Conservation (phyloP, 495 filamentous ascomycete species). For the Podospora pseudopauciseta region DNA sequence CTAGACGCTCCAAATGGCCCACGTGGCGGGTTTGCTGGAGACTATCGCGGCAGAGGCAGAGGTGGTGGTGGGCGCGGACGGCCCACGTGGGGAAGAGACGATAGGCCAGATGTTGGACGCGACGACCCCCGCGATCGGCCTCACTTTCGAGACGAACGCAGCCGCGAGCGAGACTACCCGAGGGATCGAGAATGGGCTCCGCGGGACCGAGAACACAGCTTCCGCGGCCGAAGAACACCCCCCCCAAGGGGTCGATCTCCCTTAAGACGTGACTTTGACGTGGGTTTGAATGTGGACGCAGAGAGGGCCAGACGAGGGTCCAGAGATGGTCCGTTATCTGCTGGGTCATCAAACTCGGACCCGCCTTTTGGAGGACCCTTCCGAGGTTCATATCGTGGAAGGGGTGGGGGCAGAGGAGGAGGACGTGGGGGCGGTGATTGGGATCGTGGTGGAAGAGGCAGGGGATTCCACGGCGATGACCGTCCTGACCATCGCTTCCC, state of each 20-base stretch:
- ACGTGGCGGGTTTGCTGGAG: slow-evolving; percentile 46
- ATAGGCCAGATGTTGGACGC: slow-evolving; percentile 55
- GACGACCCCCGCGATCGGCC: slow-evolving; percentile 54
- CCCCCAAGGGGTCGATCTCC: slow-evolving; percentile 43
- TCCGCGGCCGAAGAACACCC: slow-evolving; percentile 40
- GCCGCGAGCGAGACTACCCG: slow-evolving; percentile 29
- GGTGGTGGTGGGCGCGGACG: slow-evolving; percentile 39
- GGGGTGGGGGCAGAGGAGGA: slow-evolving; percentile 49
- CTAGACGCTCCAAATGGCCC: slow-evolving; percentile 62
- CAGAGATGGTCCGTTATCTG: slow-evolving; percentile 59
- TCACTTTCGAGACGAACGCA: slow-evolving; percentile 48
- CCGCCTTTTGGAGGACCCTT: slow-evolving; percentile 51
- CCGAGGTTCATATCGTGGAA: slow-evolving; percentile 44
- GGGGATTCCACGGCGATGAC: slow-evolving; percentile 44
- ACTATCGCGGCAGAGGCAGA: slow-evolving; percentile 41
- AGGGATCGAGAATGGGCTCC: slow-evolving; percentile 15
- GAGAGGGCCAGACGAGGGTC: slow-evolving; percentile 52
- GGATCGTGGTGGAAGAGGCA: slow-evolving; percentile 53
- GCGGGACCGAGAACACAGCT: slow-evolving; percentile 39
- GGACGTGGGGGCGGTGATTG: slow-evolving; percentile 51
- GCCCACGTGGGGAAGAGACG: slow-evolving; percentile 44
- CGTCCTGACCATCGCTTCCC: slow-evolving; percentile 48
- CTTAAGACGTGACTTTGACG: slow-evolving; percentile 35
- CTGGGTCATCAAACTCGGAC: slow-evolving; percentile 66
- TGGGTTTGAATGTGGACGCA: slow-evolving; percentile 44